phyloP scores from a whole-genome alignment of 140 eudicot species.

The Oenanthe javanica region DNA sequence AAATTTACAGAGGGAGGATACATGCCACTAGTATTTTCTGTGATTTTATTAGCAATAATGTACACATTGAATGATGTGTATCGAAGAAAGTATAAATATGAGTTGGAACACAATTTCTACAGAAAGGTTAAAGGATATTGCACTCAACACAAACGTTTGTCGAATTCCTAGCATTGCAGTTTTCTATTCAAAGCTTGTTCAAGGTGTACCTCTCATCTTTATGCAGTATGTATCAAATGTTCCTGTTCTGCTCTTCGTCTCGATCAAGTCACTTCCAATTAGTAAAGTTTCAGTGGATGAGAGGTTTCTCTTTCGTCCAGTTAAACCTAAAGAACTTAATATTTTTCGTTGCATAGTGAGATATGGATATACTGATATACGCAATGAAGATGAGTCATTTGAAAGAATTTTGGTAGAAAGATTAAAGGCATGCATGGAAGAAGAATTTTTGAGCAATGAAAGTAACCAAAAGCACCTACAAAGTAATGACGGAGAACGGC shows the following conservation, averaged over 20 bases:
- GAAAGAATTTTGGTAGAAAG: constrained; percentile 36
- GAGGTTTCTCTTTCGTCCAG: constrained; percentile 57
- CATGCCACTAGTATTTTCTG: background rate
- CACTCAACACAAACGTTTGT: background rate
- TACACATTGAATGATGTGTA: constrained; percentile 6
- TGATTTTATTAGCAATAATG: background rate
- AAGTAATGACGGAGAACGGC: background rate
- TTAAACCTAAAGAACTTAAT: constrained; percentile 40
- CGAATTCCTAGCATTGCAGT: background rate
- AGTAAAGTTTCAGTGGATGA: constrained; percentile 64
- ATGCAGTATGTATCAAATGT: constrained; percentile 35
- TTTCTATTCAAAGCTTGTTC: constrained; percentile 3
- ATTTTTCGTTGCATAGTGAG: constrained; percentile 76
- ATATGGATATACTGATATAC: constrained; percentile 64
- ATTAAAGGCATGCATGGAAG: constrained; percentile 20
- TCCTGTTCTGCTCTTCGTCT: constrained; percentile 62
- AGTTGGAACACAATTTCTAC: background rate
- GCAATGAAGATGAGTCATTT: constrained; percentile 50
- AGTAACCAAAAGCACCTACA: background rate
- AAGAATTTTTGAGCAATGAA: background rate
- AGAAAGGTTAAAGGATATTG: background rate
- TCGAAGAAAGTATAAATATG: constrained; percentile 1
- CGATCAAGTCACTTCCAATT: constrained; percentile 61
- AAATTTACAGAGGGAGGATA: background rate
- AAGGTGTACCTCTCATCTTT: background rate